Evolutionary conservation across 257 asterid genomes (phyloP).

Genomic region (Nicotiana undulata): DNA sequence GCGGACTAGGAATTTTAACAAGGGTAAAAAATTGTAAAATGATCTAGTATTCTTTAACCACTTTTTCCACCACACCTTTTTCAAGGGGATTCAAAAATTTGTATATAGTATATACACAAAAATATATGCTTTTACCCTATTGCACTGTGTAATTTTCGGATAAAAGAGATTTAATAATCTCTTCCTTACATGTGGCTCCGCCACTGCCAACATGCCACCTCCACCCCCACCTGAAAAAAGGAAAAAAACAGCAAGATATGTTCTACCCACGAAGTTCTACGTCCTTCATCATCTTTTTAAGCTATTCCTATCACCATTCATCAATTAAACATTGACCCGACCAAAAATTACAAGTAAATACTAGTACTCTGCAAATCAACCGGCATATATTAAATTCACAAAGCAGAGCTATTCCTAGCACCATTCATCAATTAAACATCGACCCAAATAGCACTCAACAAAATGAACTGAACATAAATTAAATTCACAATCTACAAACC

Average conservation of each 20-base stretch:
- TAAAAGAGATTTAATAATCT: too few relatives aligned
- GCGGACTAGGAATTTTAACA: not conserved
- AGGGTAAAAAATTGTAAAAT: too few relatives aligned
- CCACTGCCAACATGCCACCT: too few relatives aligned
- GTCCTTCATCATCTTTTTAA: not conserved
- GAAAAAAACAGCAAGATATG: not conserved
- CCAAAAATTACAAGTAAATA: not conserved
- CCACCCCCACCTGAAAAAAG: not conserved
- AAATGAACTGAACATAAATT: not conserved
- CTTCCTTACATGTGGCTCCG: too few relatives aligned
- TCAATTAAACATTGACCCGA: not conserved
- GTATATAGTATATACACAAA: too few relatives aligned
- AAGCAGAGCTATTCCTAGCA: too few relatives aligned
- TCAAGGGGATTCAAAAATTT: too few relatives aligned
- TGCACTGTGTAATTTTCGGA: too few relatives aligned
- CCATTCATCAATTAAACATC: not conserved
- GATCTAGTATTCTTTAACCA: too few relatives aligned
- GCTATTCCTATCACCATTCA: not conserved
- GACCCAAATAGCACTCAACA: not conserved
- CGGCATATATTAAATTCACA: not conserved
- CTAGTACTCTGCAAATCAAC: not conserved
- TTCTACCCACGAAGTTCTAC: not conserved
- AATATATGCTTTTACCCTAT: too few relatives aligned
- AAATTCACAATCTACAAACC: conserved; percentile 36
- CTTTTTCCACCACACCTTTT: too few relatives aligned